Evolutionary conservation across 2,329 filamentous ascomycete species (phyloP).

Genomic region (Alternaria angustiovoidea): DNA sequence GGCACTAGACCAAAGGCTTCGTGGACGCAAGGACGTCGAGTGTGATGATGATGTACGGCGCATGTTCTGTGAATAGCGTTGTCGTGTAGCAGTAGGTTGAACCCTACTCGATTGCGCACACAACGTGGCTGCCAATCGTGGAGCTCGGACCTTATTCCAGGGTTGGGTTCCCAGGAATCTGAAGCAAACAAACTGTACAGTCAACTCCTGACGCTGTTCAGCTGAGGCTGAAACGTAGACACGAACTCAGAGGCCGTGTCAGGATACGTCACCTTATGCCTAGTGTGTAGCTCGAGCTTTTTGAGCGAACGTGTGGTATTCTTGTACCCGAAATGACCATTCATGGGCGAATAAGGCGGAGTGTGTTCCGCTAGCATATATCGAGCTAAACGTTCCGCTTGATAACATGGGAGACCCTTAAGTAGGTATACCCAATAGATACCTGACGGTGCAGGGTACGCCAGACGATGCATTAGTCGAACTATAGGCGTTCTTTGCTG

Average conservation of each 20-base stretch:
- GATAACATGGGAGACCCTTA: constrained; percentile 4
- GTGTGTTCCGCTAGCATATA: constrained; percentile 6
- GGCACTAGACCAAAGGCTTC: not conserved
- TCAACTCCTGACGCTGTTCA: not conserved
- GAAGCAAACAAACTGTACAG: not conserved
- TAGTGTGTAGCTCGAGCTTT: not conserved
- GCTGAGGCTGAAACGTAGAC: not conserved
- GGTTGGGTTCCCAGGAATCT: not conserved
- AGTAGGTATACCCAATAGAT: constrained; percentile 9
- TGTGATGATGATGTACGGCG: not conserved
- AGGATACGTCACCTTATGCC: not conserved
- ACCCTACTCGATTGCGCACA: constrained; percentile 1
- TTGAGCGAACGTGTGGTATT: constrained; percentile 1
- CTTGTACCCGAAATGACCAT: not conserved
- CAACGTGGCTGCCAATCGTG: constrained; percentile 1
- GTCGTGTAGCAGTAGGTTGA: not conserved
- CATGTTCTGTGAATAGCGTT: not conserved
- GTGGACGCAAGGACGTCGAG: not conserved
- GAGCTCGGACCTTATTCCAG: not conserved
- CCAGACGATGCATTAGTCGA: constrained; percentile 5
- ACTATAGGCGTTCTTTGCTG: not conserved
- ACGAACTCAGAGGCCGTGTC: not conserved
- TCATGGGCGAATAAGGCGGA: constrained; percentile 3
- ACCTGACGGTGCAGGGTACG: constrained; percentile 8
- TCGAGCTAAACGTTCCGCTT: constrained; percentile 7